phyloP scores from a whole-genome alignment of 192 early-diverging fungal species.

The Chytriomyces sp. region DNA sequence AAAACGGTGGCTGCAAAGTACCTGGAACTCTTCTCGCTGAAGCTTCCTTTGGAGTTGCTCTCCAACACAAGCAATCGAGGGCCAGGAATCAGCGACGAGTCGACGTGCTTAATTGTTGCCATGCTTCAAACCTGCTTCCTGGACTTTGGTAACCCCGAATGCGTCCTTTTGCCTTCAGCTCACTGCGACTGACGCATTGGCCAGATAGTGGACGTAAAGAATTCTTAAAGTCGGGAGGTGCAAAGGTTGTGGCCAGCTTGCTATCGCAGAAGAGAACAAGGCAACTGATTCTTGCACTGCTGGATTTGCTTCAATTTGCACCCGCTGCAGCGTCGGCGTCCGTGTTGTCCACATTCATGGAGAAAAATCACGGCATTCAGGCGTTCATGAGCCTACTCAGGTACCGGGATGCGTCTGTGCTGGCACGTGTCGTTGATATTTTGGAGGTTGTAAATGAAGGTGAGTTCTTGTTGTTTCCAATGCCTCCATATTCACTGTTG shows the following conservation, averaged over 20 bases:
- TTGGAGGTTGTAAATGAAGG: neutral
- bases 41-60: too few species aligned
- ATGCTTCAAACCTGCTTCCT: too few species aligned
- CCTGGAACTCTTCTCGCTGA: neutral
- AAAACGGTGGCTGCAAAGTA: neutral
- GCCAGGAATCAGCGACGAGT: too few species aligned
- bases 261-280: neutral
- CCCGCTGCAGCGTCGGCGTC: neutral
- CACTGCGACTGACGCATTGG: too few species aligned
- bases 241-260: neutral
- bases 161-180: too few species aligned
- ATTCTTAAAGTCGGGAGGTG: neutral
- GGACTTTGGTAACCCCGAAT: too few species aligned
- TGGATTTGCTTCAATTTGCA: neutral
- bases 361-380: neutral
- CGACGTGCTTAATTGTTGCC: too few species aligned
- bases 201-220: neutral
- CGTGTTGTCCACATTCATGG: neutral
- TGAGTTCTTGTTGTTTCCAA: neutral
- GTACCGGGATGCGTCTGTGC: neutral
- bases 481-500: neutral
- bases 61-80: too few species aligned
- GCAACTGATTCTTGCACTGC: slow-evolving; percentile 1
- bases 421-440: neutral
- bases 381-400: too few species aligned